Base-by-base conservation (phyloP, 2,329 filamentous ascomycete genomes). In the Aspergillus pseudoterreus region DNA sequence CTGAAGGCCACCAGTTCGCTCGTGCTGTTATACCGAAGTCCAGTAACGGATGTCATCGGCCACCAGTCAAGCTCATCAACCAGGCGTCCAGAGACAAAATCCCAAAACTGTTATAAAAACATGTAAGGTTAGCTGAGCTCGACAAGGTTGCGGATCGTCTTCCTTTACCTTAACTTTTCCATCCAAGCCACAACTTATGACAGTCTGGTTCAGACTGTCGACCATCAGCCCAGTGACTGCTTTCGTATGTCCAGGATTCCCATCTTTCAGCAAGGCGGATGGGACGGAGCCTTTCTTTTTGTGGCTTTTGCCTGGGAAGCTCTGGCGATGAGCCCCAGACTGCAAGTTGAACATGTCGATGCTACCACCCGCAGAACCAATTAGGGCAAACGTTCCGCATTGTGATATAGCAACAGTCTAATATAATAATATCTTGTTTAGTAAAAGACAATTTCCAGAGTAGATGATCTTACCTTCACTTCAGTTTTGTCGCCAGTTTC, bases 321-420 rank as follows among this genome's bases (percentile, higher is more conserved):
- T 84, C 64, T 95, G 90, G 52, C 92, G 85, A 70, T 95, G 90
- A 17, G 86, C 78, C 42, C 94, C 94, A 42, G 94, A 97, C 69
- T 99, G 94, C 52, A 99, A 77, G 68, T 99, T 99, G 81, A 88
- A 97, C 87, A 95, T 92, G 69, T 96, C 91, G 50, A 99, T 85
- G 32, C 84, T 83, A 39, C 94, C 94, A 35, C 81, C 84, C 27
- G 83, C 84, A 1, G 92, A 96, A 1, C 94, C 94, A 19, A 99
- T 80, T 4, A 97, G 74, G 2, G 92, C 92, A 75, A 99, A 99
- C 1, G 89, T 96, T 51, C 94, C 94, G 63, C 94, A 99, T 1
- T 90, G 82, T 49, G 90, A 96, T 54, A 99, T 87, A 10, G 91
- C 83, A 17, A 99, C 90, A 48, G 88, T 92, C 57, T 87, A 83